Evolutionary conservation across 345 rosid genomes (phyloP).

Genomic region (Eucalyptus grandis): DNA sequence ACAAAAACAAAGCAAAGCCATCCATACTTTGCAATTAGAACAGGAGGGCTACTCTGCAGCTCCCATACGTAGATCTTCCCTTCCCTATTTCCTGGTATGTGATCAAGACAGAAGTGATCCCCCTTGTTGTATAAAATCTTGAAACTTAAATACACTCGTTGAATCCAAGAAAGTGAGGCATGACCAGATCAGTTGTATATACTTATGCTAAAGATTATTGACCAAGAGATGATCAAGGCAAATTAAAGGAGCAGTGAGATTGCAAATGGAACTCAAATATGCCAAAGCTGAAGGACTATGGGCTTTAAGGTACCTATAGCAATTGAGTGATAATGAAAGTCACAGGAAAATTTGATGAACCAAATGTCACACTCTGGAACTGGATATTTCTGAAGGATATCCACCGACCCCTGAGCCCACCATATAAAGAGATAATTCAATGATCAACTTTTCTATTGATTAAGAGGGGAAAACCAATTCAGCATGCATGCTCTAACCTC

Average conservation of each 20-base stretch:
- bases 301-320: conserved; percentile 53
- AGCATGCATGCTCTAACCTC: conserved; percentile 41
- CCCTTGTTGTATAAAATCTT: background rate
- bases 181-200: background rate
- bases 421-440: background rate
- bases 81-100: conserved; percentile 72
- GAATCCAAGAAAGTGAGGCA: background rate
- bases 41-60: conserved; percentile 89
- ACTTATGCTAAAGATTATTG: background rate
- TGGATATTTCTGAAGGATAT: conserved; percentile 86
- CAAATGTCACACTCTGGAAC: conserved; percentile 91
- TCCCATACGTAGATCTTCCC: conserved; percentile 98
- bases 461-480: background rate
- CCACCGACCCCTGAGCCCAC: conserved; percentile 55
- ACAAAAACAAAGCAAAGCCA: background rate
- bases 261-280: background rate
- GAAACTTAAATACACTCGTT: background rate
- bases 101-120: background rate
- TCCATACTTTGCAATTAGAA: conserved; percentile 62
- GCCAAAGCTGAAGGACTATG: background rate
- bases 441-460: background rate
- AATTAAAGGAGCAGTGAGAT: background rate
- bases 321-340: conserved; percentile 58
- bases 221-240: background rate
- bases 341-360: conserved; percentile 95